Evolutionary conservation across 208 protist genomes (phyloP).

Genomic region (Trypanosomatidae sp.): DNA sequence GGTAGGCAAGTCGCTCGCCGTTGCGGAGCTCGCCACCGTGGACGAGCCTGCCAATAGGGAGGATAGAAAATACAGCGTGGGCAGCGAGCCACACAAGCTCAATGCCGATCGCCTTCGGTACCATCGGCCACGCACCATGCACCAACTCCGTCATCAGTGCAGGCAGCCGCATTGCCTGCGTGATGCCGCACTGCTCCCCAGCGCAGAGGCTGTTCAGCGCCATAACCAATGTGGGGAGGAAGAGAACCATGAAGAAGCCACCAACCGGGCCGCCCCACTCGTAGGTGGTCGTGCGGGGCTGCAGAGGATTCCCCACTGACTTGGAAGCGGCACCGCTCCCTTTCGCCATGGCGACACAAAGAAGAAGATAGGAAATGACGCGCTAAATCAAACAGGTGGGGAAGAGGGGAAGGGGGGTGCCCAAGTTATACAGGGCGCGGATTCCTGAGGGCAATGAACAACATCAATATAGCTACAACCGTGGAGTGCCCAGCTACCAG

Average conservation of each 20-base stretch:
- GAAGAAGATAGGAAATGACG: background rate
- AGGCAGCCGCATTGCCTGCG: constrained; percentile 22
- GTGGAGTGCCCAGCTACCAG: background rate
- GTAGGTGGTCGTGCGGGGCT: constrained; percentile 60
- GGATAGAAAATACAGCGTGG: constrained; percentile 71
- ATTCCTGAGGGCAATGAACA: background rate
- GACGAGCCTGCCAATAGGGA: constrained; percentile 67
- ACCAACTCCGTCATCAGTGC: constrained; percentile 17
- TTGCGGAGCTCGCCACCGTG: constrained; percentile 59
- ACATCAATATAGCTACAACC: background rate
- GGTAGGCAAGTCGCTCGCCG: constrained; percentile 66
- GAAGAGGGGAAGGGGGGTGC: background rate
- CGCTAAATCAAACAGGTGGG: background rate
- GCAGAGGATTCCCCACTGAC: constrained; percentile 27
- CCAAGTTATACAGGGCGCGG: background rate
- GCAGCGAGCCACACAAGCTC: constrained; percentile 64
- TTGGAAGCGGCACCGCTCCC: background rate
- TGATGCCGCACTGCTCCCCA: constrained; percentile 29
- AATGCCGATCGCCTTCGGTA: constrained; percentile 52
- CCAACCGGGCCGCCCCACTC: constrained; percentile 84
- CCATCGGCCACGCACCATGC: constrained; percentile 28
- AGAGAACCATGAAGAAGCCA: constrained; percentile 42
- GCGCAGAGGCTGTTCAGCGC: constrained; percentile 61
- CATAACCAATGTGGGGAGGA: constrained; percentile 64
- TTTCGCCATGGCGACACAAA: constrained; percentile 12